Conservation (phyloP, 371 early-diverging fungal species). For the Furculomyces boomerangus region DNA sequence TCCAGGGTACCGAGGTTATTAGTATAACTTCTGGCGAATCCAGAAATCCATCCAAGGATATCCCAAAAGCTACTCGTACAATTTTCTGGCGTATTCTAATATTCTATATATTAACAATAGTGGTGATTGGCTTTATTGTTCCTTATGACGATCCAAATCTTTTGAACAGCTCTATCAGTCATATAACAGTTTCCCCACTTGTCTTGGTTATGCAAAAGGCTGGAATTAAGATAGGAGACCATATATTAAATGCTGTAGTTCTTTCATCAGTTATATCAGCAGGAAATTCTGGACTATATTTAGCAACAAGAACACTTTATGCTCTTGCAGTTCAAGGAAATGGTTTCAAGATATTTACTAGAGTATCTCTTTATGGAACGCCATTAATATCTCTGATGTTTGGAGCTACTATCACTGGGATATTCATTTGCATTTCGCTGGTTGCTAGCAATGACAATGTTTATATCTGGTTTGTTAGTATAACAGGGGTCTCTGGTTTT, state of each 20-base stretch:
- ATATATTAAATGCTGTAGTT: conserved; percentile 49
- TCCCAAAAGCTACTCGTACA: conserved; percentile 48
- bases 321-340: conserved; percentile 42
- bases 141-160: conserved; percentile 40
- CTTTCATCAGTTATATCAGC: conserved; percentile 52
- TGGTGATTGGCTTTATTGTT: conserved; percentile 47
- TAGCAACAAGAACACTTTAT: conserved; percentile 41
- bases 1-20: conserved; percentile 68
- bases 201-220: conserved; percentile 50
- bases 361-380: conserved; percentile 14
- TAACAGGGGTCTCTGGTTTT: conserved; percentile 56
- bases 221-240: conserved; percentile 38
- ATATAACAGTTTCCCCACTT: conserved; percentile 42
- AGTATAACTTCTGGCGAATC: conserved; percentile 58
- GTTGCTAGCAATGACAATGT: conserved; percentile 26
- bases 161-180: conserved; percentile 23
- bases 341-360: conserved; percentile 29
- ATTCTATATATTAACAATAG: conserved; percentile 47
- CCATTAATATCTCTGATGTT: conserved; percentile 11
- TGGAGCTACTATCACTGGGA: background rate
- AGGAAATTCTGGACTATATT: conserved; percentile 49
- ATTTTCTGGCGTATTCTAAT: conserved; percentile 57
- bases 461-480: conserved; percentile 49
- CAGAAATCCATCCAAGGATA: conserved; percentile 45
- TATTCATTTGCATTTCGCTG: conserved; percentile 7